Conservation (phyloP, 2,329 filamentous ascomycete genomes). For the Chlorencoelia australis region DNA sequence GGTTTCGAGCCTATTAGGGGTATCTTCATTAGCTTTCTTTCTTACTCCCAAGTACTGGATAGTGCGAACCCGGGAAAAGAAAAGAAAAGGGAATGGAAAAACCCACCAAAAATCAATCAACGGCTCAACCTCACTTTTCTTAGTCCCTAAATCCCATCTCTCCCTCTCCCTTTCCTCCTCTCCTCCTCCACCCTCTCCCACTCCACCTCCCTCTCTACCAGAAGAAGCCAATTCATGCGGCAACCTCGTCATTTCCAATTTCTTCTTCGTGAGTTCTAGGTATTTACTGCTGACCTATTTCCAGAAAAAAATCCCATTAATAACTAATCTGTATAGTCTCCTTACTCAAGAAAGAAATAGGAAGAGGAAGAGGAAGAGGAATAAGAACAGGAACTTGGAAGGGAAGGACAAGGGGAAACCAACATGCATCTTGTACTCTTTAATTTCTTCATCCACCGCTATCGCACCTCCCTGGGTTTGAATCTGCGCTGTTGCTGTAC, state of each 20-base stretch:
- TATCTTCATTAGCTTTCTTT: not conserved
- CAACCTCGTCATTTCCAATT: conserved; percentile 55
- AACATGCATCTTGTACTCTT: conserved; percentile 48
- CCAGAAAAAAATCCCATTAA: not conserved
- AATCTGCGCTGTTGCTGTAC: conserved; percentile 4
- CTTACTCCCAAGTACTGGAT: no score
- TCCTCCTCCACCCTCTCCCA: not conserved
- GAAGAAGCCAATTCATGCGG: conserved; percentile 40
- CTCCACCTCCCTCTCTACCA: not conserved
- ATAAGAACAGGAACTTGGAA: not conserved
- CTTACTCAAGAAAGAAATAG: not conserved
- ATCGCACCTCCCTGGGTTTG: not conserved
- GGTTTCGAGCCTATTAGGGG: conserved; percentile 53
- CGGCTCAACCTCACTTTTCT: conserved; percentile 52
- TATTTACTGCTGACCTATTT: conserved; percentile 54
- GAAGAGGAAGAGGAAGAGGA: not conserved
- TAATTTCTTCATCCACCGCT: conserved; percentile 32
- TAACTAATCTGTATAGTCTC: not conserved
- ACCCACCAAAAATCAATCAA: conserved; percentile 55
- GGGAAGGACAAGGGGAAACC: no score
- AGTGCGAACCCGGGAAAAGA: not conserved
- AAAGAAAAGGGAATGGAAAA: not conserved
- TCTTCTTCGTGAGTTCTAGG: conserved; percentile 55
- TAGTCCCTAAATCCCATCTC: conserved; percentile 40
- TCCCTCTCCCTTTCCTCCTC: not conserved